phyloP scores from a whole-genome alignment of 1,139 yeast species.

The Diutina pseudorugosa region DNA sequence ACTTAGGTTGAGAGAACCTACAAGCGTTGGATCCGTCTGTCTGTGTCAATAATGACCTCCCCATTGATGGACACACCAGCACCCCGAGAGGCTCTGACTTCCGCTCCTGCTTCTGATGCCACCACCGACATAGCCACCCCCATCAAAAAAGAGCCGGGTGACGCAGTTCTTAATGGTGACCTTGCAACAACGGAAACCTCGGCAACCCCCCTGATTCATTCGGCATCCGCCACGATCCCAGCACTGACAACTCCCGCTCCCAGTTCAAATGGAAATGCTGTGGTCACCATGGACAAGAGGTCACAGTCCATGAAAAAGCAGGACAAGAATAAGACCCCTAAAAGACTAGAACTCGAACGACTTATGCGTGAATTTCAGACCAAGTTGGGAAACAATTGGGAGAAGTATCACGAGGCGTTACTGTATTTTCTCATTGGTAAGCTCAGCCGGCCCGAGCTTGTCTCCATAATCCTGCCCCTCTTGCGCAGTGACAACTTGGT shows the following conservation, averaged over 20 bases:
- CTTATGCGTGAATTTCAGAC: slow-evolving; percentile 66
- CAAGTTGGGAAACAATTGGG: slow-evolving; percentile 72
- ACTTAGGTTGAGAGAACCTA: not conserved
- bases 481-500: slow-evolving; percentile 30
- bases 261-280: not conserved
- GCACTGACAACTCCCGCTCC: not conserved
- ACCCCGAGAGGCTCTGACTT: not conserved
- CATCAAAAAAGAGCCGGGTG: not conserved
- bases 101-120: not conserved
- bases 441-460: slow-evolving; percentile 65
- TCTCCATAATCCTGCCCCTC: slow-evolving; percentile 39
- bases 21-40: not conserved
- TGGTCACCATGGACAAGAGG: slow-evolving; percentile 11
- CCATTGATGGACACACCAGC: not conserved
- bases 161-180: not conserved
- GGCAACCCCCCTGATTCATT: not conserved
- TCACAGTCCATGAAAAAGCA: slow-evolving; percentile 19
- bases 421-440: slow-evolving; percentile 70
- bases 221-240: not conserved
- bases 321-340: slow-evolving; percentile 28
- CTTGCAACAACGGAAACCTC: not conserved
- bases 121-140: not conserved
- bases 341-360: slow-evolving; percentile 47
- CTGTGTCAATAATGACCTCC: not conserved
- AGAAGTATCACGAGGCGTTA: slow-evolving; percentile 67